These are phyloP conservation scores for Mycena capillaripes DNA, from an alignment of 768 basidiomycete genomes.

Conservation along the genomic window DNA sequence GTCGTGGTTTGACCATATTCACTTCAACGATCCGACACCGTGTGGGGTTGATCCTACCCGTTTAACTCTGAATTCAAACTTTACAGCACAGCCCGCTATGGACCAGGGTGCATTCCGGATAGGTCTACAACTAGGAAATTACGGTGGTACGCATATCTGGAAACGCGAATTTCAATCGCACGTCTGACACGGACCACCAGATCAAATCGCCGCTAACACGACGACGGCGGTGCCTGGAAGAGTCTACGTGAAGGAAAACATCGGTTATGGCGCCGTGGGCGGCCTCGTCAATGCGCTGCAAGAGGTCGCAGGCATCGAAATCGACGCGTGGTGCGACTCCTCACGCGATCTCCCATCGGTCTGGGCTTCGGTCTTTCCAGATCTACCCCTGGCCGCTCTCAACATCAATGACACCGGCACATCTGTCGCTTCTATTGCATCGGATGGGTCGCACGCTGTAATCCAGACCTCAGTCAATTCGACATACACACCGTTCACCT, in stretches of 20 bases:
- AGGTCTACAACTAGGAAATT: slow-evolving; percentile 11
- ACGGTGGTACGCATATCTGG: neutral
- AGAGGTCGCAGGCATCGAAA: no score
- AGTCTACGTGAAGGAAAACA: slow-evolving; percentile 17
- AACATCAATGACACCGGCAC: neutral
- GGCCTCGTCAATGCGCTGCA: slow-evolving; percentile 9
- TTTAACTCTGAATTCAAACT: neutral
- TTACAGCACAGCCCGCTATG: neutral
- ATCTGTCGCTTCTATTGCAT: neutral
- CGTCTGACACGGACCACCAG: neutral
- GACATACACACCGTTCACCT: neutral
- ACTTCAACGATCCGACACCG: neutral
- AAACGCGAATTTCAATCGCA: neutral
- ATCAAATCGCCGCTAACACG: slow-evolving; percentile 4
- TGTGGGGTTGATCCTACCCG: neutral
- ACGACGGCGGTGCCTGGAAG: slow-evolving; percentile 10
- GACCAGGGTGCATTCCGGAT: neutral
- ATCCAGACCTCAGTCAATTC: slow-evolving; percentile 1
- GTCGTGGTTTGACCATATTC: neutral
- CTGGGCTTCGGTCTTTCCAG: neutral
- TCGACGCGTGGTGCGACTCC: slow-evolving; percentile 1
- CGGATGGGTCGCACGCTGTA: neutral
- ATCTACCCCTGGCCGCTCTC: neutral
- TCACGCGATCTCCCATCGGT: neutral
- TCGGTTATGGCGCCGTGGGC: slow-evolving; percentile 21